Evolutionary conservation across 2,329 filamentous ascomycete genomes (phyloP).

Genomic region (Paracorniculantispora psalliotae): DNA sequence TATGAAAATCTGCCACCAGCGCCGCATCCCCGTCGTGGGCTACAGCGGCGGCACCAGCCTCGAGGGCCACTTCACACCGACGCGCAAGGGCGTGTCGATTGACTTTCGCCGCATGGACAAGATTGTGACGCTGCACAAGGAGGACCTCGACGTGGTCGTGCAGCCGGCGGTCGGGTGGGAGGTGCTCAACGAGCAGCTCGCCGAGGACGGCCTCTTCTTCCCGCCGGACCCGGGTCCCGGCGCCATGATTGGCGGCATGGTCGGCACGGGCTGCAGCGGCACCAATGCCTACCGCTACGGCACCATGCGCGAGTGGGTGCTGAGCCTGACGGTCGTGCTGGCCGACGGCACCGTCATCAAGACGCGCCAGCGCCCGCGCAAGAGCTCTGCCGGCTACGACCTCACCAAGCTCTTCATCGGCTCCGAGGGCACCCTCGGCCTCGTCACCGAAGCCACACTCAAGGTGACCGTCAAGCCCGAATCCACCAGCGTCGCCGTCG

Average conservation of each 20-base stretch:
- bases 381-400: conserved; percentile 89
- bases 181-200: conserved; percentile 71
- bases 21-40: conserved; percentile 78
- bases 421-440: conserved; percentile 83
- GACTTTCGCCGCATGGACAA: conserved; percentile 84
- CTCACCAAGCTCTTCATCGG: conserved; percentile 86
- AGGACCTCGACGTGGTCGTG: conserved; percentile 70
- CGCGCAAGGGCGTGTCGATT: conserved; percentile 75
- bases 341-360: conserved; percentile 88
- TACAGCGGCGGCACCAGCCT: conserved; percentile 86
- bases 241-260: conserved; percentile 88
- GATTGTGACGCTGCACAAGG: conserved; percentile 70
- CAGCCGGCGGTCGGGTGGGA: conserved; percentile 87
- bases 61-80: conserved; percentile 84
- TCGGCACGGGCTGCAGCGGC: conserved; percentile 67
- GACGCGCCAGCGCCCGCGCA: conserved; percentile 80
- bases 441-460: conserved; percentile 85
- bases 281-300: conserved; percentile 92
- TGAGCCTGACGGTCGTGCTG: conserved; percentile 80
- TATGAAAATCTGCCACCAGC: conserved; percentile 80
- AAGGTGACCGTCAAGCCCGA: conserved; percentile 80
- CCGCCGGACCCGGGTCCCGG: conserved; percentile 87
- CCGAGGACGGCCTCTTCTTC: conserved; percentile 75
- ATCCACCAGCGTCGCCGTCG: conserved; percentile 75
- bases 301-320: conserved; percentile 92